These are phyloP conservation scores for Zalerion maritima DNA, from an alignment of 495 filamentous ascomycete species.

Conservation along the genomic window DNA sequence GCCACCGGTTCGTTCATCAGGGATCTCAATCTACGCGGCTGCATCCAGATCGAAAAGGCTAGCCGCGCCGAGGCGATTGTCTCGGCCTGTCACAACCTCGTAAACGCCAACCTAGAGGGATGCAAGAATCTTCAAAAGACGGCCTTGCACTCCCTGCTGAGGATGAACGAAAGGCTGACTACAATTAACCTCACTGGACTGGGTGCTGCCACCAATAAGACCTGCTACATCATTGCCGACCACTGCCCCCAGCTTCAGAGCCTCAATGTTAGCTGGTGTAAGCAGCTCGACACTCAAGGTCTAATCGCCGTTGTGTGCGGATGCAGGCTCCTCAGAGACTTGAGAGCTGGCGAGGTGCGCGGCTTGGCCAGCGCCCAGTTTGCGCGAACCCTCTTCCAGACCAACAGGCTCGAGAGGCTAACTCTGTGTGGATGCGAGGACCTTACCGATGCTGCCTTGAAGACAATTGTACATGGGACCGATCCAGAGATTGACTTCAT, in stretches of 20 bases:
- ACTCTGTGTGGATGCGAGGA: constrained; percentile 63
- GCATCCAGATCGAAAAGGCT: constrained; percentile 55
- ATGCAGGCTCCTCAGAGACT: constrained; percentile 60
- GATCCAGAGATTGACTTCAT: constrained; percentile 65
- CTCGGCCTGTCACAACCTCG: constrained; percentile 69
- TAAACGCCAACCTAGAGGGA: constrained; percentile 75
- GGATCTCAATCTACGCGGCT: constrained; percentile 61
- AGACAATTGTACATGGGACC: constrained; percentile 55
- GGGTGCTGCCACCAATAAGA: constrained; percentile 61
- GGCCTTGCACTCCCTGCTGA: constrained; percentile 66
- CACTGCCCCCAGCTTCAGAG: constrained; percentile 68
- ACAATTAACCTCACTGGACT: constrained; percentile 79
- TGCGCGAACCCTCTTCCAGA: constrained; percentile 54
- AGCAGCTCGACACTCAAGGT: constrained; percentile 69
- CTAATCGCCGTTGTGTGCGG: constrained; percentile 54
- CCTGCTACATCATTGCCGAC: constrained; percentile 75
- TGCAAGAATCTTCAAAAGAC: constrained; percentile 66
- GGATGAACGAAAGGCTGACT: constrained; percentile 58
- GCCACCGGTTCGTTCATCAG: constrained; percentile 77
- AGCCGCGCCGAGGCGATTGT: constrained; percentile 63
- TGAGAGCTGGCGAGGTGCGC: constrained; percentile 67
- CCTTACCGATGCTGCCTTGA: constrained; percentile 56
- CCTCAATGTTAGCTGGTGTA: constrained; percentile 88
- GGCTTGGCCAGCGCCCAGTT: constrained; percentile 63
- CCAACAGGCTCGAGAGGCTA: constrained; percentile 68